Evolutionary conservation across 2,329 filamentous ascomycete genomes (phyloP), one percentile per base, ranked within the genome.

Genomic region (Botrytis pseudocinerea): DNA sequence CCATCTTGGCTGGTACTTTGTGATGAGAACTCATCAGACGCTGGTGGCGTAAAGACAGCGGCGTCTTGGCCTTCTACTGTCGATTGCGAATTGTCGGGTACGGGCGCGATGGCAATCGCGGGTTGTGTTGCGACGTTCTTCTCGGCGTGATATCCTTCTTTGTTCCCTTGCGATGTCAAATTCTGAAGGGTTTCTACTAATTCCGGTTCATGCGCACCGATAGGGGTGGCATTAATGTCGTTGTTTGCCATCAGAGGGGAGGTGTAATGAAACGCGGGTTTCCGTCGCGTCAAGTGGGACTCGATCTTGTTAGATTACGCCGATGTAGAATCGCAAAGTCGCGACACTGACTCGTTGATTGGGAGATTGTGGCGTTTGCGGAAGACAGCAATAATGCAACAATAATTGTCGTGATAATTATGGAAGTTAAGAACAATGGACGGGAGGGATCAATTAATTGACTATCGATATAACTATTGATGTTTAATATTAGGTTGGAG

Each of bases 1-100:
- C 87, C 87, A 76, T 87, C 87, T n/a, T 84, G 84, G 54, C 79
- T 81, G 68, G 83, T 83, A 65, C 79, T 81, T 81, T 84, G 76
- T 74, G 79, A 81, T 22, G 79, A 81, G 72, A 79, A 78, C n/a
- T 74, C 78, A 63, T 81, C 80, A 20, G 78, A 79, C 77, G 76
- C 82, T 78, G 74, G 80, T 79, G 75, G 82, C 78, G 76, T 85
- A 82, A 77, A 82, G 75, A 75, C 82, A 65, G 80, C 80, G 65
- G 80, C 80, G 73, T 84, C 82, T 54, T 82, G 83, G 32, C 82
- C 81, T 65, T 82, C 82, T 32, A 78, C 82, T 22, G 85, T 86
- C 48, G 82, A 83, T 78, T 86, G 84, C 8, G 84, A 85, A 74
- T 83, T 82, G 79, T 82, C 82, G 77, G 81, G 83, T 25, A 82